Evolutionary conservation across 1,139 yeast genomes (phyloP).

Genomic region (Geotrichum fermentans): DNA sequence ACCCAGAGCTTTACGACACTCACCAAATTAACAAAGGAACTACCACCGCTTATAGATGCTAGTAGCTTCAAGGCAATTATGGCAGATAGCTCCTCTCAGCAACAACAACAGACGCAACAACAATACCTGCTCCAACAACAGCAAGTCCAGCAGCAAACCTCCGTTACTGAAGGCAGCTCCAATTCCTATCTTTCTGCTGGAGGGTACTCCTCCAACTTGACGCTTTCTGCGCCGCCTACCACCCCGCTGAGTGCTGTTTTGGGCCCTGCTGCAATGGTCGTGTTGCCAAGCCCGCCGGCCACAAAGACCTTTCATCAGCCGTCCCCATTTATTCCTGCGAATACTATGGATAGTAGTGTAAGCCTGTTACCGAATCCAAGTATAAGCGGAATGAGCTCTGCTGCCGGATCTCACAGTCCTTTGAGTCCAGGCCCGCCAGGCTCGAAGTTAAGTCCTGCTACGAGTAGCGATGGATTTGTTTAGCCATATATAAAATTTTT

Average conservation of each 20-base stretch:
- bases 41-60: constrained; percentile 70
- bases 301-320: constrained; percentile 23
- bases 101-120: constrained; percentile 7
- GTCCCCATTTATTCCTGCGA: constrained; percentile 23
- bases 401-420: constrained; percentile 2
- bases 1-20: constrained; percentile 75
- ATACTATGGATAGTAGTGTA: constrained; percentile 22
- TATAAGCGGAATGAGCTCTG: background rate
- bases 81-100: constrained; percentile 15
- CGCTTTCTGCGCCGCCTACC: constrained; percentile 26
- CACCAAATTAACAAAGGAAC: constrained; percentile 85
- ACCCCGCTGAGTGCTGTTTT: constrained; percentile 40
- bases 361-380: constrained; percentile 5
- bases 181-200: background rate
- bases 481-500: too few relatives aligned
- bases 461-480: background rate
- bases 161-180: background rate
- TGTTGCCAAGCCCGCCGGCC: constrained; percentile 28
- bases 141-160: background rate
- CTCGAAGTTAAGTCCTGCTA: background rate
- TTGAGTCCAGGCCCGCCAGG: background rate
- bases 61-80: constrained; percentile 44
- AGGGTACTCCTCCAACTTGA: constrained; percentile 6
- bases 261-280: constrained; percentile 40
- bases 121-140: background rate